Conservation (phyloP, 129 eudicot species). For the Pittosporum tobira region DNA sequence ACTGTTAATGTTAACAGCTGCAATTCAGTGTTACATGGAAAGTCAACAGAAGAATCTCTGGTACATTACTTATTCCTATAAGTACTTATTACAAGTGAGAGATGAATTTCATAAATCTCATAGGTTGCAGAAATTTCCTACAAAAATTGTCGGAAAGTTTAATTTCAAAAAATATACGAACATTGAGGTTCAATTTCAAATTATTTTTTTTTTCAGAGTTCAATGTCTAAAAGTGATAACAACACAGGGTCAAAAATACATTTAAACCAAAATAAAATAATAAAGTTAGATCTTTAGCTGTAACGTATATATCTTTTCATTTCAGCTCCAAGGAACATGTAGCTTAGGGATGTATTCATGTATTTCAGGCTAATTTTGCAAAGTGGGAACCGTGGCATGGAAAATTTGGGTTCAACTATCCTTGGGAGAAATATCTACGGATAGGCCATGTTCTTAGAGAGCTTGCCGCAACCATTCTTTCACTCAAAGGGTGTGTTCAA, state of each 20-base stretch:
- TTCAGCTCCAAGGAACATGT: not conserved
- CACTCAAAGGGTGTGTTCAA: constrained; percentile 56
- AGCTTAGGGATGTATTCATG: not conserved
- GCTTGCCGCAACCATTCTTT: constrained; percentile 49
- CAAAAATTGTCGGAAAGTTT: not conserved
- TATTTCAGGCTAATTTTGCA: constrained; percentile 64
- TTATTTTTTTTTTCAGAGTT: too few relatives aligned
- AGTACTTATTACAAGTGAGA: not conserved
- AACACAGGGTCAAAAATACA: too few relatives aligned
- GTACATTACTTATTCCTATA: constrained; percentile 26
- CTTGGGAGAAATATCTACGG: constrained; percentile 70
- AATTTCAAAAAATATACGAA: too few relatives aligned
- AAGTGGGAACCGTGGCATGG: constrained; percentile 99
- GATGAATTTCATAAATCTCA: not conserved
- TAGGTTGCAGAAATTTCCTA: not conserved
- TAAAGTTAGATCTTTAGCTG: not conserved
- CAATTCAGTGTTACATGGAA: constrained; percentile 58
- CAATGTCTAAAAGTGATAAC: too few relatives aligned
- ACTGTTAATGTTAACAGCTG: constrained; percentile 33
- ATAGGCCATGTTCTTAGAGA: constrained; percentile 66
- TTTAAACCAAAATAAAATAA: not conserved
- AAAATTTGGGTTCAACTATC: constrained; percentile 62
- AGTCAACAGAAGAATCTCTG: constrained; percentile 72
- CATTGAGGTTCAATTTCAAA: too few relatives aligned
- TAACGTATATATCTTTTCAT: not conserved